Conservation (phyloP, 768 basidiomycete species). For the Grammothele lineata region DNA sequence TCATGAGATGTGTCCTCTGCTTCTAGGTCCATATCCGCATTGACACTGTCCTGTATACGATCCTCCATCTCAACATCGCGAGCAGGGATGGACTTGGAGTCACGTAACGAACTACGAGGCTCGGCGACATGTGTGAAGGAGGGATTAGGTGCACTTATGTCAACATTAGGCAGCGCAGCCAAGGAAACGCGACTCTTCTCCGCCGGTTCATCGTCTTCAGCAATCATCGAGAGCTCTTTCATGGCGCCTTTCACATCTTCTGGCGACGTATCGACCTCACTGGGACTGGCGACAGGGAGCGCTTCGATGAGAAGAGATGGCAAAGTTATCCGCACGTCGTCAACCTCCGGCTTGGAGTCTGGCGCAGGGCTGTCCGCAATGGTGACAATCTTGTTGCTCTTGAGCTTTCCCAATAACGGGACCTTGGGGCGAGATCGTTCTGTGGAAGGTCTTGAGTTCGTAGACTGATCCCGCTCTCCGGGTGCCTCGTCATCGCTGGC, state of each 20-base stretch:
- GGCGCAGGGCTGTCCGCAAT: conserved; percentile 17
- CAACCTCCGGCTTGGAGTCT: not conserved
- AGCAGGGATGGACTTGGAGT: too few species aligned
- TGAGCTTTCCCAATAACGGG: conserved; percentile 2
- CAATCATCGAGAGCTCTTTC: conserved; percentile 63
- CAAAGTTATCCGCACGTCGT: not conserved
- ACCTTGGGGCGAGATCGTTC: not conserved
- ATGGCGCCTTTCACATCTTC: not conserved
- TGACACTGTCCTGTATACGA: not conserved
- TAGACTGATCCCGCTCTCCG: not conserved
- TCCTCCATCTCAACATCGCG: conserved; percentile 5
- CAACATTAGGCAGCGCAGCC: not conserved
- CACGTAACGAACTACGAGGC: too few species aligned
- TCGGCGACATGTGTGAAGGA: too few species aligned
- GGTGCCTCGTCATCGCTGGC: conserved; percentile 1
- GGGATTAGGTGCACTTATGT: too few species aligned
- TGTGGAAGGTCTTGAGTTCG: not conserved
- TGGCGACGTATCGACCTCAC: not conserved
- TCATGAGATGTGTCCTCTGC: conserved; percentile 17
- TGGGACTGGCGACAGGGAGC: not conserved
- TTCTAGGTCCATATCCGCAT: not conserved
- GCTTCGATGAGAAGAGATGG: conserved; percentile 1
- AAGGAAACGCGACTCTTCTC: conserved; percentile 32
- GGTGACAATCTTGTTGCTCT: conserved; percentile 15
- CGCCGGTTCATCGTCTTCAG: conserved; percentile 61